Percentiles rank a stretch among this genome's conserved stretches.
phyloP scores from a whole-genome alignment of 2,329 filamentous ascomycete genomes.

The Aureobasidium sp. region DNA sequence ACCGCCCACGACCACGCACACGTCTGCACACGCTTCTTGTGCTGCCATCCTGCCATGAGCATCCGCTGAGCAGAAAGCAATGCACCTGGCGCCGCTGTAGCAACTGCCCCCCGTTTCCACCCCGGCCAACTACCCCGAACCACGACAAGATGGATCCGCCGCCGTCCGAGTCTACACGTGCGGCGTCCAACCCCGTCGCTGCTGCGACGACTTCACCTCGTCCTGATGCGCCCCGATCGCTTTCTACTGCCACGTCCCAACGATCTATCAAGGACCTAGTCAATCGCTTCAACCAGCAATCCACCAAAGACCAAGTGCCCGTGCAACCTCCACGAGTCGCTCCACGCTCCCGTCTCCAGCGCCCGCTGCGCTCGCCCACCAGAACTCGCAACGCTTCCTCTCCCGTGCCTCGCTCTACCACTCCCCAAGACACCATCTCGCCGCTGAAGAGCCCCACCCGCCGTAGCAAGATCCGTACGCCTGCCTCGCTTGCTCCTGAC shows the following conservation, averaged over 20 bases:
- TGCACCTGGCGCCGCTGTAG: conserved; percentile 13
- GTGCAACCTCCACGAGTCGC: not conserved
- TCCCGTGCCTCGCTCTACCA: not conserved
- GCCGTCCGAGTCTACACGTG: conserved; percentile 9
- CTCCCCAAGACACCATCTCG: not conserved
- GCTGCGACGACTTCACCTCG: not conserved
- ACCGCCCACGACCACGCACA: not conserved
- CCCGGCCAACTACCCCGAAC: not conserved
- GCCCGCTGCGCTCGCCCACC: not conserved
- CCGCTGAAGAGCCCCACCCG: conserved; percentile 9
- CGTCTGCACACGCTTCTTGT: conserved; percentile 14
- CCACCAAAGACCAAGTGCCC: not conserved
- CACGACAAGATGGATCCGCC: conserved; percentile 11
- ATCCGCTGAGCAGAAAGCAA: conserved; percentile 15
- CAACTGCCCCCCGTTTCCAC: not conserved
- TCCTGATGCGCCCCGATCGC: conserved; percentile 24
- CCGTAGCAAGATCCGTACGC: not conserved
- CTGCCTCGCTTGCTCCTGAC: not conserved
- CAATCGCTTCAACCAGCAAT: conserved; percentile 63
- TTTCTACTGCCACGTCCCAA: conserved; percentile 36
- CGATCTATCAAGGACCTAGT: conserved; percentile 76
- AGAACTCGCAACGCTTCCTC: not conserved
- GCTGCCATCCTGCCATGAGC: conserved; percentile 11
- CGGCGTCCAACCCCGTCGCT: conserved; percentile 13
- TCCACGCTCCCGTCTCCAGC: conserved; percentile 2